These are phyloP conservation scores for Wickerhamomyces bovis DNA, from an alignment of 805 yeast species.

Conservation along the genomic window DNA sequence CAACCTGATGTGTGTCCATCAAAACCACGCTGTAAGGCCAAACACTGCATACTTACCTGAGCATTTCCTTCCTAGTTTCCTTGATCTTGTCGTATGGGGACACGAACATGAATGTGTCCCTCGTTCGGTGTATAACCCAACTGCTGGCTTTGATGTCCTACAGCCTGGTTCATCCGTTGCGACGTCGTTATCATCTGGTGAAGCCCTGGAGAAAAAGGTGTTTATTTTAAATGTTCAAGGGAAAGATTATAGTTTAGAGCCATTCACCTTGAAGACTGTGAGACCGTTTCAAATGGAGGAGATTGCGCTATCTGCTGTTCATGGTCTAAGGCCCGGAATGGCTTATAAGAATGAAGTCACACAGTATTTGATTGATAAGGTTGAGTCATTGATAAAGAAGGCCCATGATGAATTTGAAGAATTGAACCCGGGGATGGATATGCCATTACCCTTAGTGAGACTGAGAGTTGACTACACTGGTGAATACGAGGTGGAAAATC, in stretches of 20 bases:
- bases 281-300: conserved; percentile 79
- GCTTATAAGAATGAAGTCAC: conserved; percentile 57
- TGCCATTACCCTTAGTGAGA: conserved; percentile 79
- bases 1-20: conserved; percentile 82
- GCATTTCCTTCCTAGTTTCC: conserved; percentile 68
- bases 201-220: conserved; percentile 66
- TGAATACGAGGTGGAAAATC: conserved; percentile 87
- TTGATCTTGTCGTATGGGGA: conserved; percentile 91
- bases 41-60: conserved; percentile 83
- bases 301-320: conserved; percentile 44
- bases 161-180: conserved; percentile 96
- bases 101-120: conserved; percentile 95
- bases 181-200: conserved; percentile 83
- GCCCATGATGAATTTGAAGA: conserved; percentile 48
- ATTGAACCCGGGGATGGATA: conserved; percentile 29
- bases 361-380: conserved; percentile 52
- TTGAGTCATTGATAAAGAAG: conserved; percentile 56
- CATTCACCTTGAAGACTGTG: conserved; percentile 60
- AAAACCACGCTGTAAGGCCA: conserved; percentile 80
- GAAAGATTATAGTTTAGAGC: conserved; percentile 47
- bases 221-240: conserved; percentile 65
- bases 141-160: conserved; percentile 64
- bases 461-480: conserved; percentile 85
- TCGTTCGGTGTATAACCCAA: conserved; percentile 48
- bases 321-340: conserved; percentile 53